Evolutionary conservation across 2,329 filamentous ascomycete genomes (phyloP).

Genomic region (Daldinia sp.): DNA sequence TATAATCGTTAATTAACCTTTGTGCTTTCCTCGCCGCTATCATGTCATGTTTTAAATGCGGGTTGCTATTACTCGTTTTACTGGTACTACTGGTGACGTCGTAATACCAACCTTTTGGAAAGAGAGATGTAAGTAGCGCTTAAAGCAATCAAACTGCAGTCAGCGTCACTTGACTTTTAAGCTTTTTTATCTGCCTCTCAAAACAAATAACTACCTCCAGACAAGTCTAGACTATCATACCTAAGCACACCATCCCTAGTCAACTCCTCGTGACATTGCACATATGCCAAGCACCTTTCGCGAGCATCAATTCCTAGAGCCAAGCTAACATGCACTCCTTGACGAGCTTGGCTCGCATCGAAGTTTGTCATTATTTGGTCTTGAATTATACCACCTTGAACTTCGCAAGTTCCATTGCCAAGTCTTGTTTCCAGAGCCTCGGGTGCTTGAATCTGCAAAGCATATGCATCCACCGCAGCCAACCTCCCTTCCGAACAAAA

Average conservation of each 20-base stretch:
- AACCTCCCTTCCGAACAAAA: constrained; percentile 26
- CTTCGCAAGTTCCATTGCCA: constrained; percentile 42
- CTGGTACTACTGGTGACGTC: constrained; percentile 16
- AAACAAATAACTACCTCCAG: constrained; percentile 21
- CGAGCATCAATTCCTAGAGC: constrained; percentile 29
- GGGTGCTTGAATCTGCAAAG: constrained; percentile 36
- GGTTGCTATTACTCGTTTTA: too few species aligned
- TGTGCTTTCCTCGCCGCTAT: not conserved
- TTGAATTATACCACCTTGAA: constrained; percentile 32
- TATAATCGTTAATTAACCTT: too few species aligned
- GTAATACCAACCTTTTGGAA: constrained; percentile 11
- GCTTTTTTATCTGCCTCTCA: constrained; percentile 22
- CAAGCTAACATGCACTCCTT: constrained; percentile 35
- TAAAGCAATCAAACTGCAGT: too few species aligned
- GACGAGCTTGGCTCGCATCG: constrained; percentile 42
- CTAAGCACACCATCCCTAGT: constrained; percentile 35
- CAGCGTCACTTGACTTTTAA: constrained; percentile 35
- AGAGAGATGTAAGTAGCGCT: too few species aligned
- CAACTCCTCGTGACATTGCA: constrained; percentile 37
- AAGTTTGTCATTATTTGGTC: constrained; percentile 29
- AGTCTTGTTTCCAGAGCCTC: constrained; percentile 40
- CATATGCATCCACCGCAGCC: constrained; percentile 28
- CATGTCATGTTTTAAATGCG: not conserved
- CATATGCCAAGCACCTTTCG: constrained; percentile 39
- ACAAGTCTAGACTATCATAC: constrained; percentile 8